phyloP scores from a whole-genome alignment of 768 basidiomycete genomes.

The Mycena amicta region DNA sequence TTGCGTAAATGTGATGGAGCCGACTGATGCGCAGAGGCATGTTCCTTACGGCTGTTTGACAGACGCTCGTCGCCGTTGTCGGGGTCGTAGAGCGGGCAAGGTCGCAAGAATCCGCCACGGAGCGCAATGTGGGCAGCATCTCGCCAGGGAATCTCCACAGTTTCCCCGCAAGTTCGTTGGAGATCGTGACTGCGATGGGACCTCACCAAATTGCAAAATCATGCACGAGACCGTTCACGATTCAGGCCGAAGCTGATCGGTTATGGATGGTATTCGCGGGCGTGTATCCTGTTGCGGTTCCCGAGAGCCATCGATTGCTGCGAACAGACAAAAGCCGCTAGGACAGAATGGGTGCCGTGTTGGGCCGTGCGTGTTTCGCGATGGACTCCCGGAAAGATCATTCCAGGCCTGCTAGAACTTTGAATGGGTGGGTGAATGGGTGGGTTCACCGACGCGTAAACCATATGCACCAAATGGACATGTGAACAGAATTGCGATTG shows the following conservation, averaged over 20 bases:
- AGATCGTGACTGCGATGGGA: neutral
- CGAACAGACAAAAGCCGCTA: neutral
- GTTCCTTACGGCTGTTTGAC: neutral
- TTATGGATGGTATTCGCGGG: too few species aligned
- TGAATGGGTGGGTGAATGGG: too few species aligned
- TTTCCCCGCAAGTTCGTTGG: neutral
- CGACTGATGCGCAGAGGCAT: neutral
- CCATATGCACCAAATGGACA: neutral
- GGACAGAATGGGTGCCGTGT: neutral
- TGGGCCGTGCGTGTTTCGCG: too few species aligned
- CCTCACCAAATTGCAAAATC: neutral
- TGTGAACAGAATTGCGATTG: neutral
- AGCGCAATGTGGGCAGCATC: too few species aligned
- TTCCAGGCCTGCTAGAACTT: neutral
- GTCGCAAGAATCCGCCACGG: too few species aligned
- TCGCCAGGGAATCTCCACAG: too few species aligned
- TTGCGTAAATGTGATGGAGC: neutral
- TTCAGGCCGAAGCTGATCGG: too few species aligned
- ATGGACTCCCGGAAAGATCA: neutral
- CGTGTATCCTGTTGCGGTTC: too few species aligned
- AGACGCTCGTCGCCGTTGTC: too few species aligned
- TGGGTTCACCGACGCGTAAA: neutral
- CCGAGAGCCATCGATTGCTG: neutral
- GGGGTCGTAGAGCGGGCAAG: too few species aligned
- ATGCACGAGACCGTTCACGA: neutral